Base-by-base conservation (phyloP, 148 eudicot genomes). In the Vaccinium myrtillus region DNA sequence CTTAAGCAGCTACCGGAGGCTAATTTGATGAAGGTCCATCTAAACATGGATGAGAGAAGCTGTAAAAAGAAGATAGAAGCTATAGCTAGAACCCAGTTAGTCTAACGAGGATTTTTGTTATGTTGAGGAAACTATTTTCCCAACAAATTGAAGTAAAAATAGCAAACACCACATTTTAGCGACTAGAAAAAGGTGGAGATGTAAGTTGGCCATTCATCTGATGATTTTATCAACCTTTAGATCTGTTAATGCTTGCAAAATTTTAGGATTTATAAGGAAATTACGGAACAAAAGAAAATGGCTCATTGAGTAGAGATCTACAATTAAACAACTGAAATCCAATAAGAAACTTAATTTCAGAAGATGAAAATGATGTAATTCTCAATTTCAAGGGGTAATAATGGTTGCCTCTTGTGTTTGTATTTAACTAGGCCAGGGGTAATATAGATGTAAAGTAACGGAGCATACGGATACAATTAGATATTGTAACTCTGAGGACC, bases 21-120 rank as follows among this genome's bases (percentile, higher is more conserved):
- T 27, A 25, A 67, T 1, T 75, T 75, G 78, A 21, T 46, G 13
- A 76, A 76, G 79, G 21, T 76, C 79, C 79, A 76, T 76, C n/a
- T n/a, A 48, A 76, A 46, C 54, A 48, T 16, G 7, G 79, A n/a
- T 8, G 15, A 48, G 27, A 19, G 7, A 76, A 48, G 30, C 54
- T 46, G 79, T 46, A 12, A 21, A 3, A 49, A 76, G 1, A 76
- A 21, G 25, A 16, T 8, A 49, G 12, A 46, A 73, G 51, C 77
- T 43, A 74, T 18, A 74, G 51, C 51, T 74, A 51, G 21, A 76
- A 43, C 55, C 77, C 23, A 76, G 79, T 76, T 76, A 21, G 55
- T 76, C 21, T 76, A 49, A 76, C 12, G 1, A 46, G 78, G 78
- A 19, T 46, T 75, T 75, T 75, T 39, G n/a, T 19, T 43, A 75